Base-by-base conservation (phyloP, 2,329 filamentous ascomycete species). In the Microcera coccophila region DNA sequence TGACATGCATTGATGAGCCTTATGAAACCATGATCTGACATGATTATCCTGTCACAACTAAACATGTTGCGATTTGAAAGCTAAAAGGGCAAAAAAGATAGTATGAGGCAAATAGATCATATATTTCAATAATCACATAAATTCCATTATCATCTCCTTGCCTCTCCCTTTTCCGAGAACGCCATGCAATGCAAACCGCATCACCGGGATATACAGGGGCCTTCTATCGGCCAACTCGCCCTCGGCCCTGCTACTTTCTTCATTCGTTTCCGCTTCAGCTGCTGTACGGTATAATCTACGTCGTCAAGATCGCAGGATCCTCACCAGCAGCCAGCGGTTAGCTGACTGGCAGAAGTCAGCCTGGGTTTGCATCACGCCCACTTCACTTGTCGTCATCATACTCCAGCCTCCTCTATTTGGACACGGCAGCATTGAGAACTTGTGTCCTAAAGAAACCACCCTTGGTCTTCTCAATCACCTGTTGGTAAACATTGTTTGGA, bases 391-490 rank as follows among this genome's bases (percentile, higher is more conserved):
- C 47, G 47, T 36, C 44, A 51, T 47, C 31, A 10, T n/a, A 36
- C 31, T 36, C 36, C 32, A 31, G 38, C 43, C 17, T 29, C 15
- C 18, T 46, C 53, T 75, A 76, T 63, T 76, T 75, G 49, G 75
- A 74, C 45, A 82, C 73, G 39, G 78, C 78, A n/a, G 78, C 75
- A 54, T 73, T 95, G 57, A 98, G 77, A 39, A 98, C 93, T 67
- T 97, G 93, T 53, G 93, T 98, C 64, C 93, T 77, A 81, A 98
- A 98, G 80, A 97, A 97, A 44, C 89, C 90, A 53, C 93, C 93
- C 82, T 97, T 97, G 46, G 93, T 98, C 73, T 90, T 83, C 80
- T 98, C 93, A 63, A 98, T 98, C 62, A 98, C 93, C 71, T 98
- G 91, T 74, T 96, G 91, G 73, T 98, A 97, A 55, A 98, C 91